Evolutionary conservation across 2,329 filamentous ascomycete species (phyloP).

Genomic region (Lasiodiplodia gonubiensis): DNA sequence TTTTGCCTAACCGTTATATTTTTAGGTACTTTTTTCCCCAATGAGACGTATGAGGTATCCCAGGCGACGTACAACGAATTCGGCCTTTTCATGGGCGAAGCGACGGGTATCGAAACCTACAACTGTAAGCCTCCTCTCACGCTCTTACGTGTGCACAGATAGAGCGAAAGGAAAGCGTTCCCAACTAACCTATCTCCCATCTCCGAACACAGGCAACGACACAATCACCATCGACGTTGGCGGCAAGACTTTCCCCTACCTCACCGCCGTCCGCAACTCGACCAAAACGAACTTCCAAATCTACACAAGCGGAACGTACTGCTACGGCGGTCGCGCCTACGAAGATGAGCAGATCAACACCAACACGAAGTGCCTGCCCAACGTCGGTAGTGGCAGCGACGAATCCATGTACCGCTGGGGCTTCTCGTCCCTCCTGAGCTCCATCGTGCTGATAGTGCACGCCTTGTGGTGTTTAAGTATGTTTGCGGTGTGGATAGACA

Average conservation of each 20-base stretch:
- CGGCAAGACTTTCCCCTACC: neutral
- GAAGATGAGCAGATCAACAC: constrained; percentile 16
- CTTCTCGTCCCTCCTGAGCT: constrained; percentile 43
- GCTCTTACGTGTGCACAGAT: neutral
- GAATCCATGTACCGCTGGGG: constrained; percentile 43
- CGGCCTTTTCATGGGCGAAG: neutral
- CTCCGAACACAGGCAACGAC: constrained; percentile 20
- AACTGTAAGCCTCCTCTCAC: neutral
- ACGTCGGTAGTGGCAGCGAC: constrained; percentile 30
- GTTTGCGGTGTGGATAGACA: constrained; percentile 44
- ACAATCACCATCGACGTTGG: constrained; percentile 29
- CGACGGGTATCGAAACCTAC: neutral
- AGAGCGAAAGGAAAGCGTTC: no score
- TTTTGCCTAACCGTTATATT: neutral
- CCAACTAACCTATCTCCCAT: neutral
- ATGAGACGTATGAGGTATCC: neutral
- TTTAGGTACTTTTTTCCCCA: neutral
- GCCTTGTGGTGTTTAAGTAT: constrained; percentile 40
- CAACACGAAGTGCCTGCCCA: constrained; percentile 37
- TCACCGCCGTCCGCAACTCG: neutral
- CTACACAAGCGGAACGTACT: constrained; percentile 31
- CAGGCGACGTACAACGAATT: neutral
- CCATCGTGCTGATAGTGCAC: constrained; percentile 40
- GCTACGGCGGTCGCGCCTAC: neutral
- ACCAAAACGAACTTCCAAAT: neutral